Evolutionary conservation across 495 filamentous ascomycete species (phyloP).

Genomic region (Umbilicaria muhlenbergii): DNA sequence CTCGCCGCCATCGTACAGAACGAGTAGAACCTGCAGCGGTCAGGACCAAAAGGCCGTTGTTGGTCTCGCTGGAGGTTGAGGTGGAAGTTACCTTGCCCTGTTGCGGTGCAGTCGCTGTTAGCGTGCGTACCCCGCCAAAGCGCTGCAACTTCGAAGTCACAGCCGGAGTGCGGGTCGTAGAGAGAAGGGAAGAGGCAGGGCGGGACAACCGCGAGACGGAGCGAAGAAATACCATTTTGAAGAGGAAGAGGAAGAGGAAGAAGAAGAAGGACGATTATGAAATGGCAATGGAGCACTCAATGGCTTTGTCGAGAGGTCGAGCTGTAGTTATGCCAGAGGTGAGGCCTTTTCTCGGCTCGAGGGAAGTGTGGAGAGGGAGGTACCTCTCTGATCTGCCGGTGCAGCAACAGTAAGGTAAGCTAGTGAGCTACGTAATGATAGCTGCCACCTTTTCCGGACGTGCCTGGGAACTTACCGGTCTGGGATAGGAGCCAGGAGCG

Average conservation of each 20-base stretch:
- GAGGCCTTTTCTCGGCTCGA: no score
- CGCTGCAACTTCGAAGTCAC: constrained; percentile 13
- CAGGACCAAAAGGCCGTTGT: constrained; percentile 39
- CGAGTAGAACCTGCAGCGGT: constrained; percentile 61
- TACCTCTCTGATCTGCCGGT: no score
- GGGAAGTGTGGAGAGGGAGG: no score
- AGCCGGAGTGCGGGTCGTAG: constrained; percentile 16
- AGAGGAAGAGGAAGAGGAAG: constrained; percentile 3
- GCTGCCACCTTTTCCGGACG: no score
- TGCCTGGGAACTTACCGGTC: no score
- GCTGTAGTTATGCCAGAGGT: no score
- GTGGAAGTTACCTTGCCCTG: constrained; percentile 7
- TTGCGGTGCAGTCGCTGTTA: constrained; percentile 19
- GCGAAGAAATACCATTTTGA: constrained; percentile 59
- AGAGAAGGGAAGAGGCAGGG: constrained; percentile 39
- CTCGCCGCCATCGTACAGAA: constrained; percentile 57
- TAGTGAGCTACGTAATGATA: no score
- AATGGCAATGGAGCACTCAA: no score
- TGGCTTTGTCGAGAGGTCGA: no score
- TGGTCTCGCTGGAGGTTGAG: constrained; percentile 2
- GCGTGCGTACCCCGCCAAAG: constrained; percentile 24
- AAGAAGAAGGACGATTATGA: constrained; percentile 5
- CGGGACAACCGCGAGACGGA: constrained; percentile 41
- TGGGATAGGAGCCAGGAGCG: no score
- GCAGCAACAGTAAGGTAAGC: not conserved